Evolutionary conservation across 768 basidiomycete species (phyloP).

Genomic region (Kwoniella heveanensis): DNA sequence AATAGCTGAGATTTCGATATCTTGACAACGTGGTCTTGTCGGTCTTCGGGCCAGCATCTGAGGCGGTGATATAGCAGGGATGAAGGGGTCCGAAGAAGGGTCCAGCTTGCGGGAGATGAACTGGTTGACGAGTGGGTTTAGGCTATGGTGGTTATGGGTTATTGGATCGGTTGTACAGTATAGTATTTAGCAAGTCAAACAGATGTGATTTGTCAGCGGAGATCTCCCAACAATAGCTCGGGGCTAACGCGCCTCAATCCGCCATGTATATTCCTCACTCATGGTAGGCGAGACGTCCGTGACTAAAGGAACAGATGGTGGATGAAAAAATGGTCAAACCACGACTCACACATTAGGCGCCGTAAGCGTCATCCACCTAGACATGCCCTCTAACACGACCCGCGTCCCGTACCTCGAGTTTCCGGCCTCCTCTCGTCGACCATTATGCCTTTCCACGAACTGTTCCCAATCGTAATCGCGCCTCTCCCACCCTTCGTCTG

Average conservation of each 20-base stretch:
- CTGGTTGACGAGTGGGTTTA: constrained; percentile 15
- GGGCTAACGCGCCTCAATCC: too few species aligned
- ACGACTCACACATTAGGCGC: constrained; percentile 11
- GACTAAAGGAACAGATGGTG: too few species aligned
- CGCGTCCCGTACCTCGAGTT: not conserved
- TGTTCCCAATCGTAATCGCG: constrained; percentile 10
- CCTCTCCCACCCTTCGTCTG: constrained; percentile 15
- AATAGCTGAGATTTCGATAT: not conserved
- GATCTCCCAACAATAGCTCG: too few species aligned
- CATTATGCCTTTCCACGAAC: not conserved
- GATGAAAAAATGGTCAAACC: too few species aligned
- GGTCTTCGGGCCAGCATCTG: not conserved
- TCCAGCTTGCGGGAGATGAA: not conserved
- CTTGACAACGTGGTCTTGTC: not conserved
- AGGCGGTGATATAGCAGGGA: not conserved
- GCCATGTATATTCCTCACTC: too few species aligned
- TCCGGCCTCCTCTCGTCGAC: not conserved
- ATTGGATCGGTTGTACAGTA: too few species aligned
- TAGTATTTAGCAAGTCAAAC: too few species aligned
- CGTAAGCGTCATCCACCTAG: constrained; percentile 26
- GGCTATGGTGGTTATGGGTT: not conserved
- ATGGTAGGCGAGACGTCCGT: too few species aligned
- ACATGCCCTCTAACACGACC: constrained; percentile 7
- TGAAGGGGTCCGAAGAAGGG: not conserved
- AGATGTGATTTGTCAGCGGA: too few species aligned